These are phyloP conservation scores for Oryza coarctata DNA, from an alignment of 176 grass and related monocot genomes.

Conservation along the genomic window DNA sequence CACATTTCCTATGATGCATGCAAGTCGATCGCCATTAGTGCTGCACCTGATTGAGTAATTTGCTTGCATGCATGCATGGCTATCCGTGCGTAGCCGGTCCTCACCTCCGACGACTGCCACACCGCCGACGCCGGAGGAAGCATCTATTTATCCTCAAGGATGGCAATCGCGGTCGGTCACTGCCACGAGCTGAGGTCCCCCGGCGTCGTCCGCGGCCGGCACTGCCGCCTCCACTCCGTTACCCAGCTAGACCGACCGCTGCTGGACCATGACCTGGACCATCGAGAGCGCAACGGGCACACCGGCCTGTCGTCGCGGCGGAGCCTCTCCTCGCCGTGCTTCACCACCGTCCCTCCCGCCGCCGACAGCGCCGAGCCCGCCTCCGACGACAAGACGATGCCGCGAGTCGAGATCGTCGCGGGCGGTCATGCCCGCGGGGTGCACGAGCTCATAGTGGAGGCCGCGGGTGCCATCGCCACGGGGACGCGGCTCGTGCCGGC, in stretches of 20 bases:
- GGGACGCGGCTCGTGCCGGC: slow-evolving; percentile 53
- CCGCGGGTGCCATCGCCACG: slow-evolving; percentile 50
- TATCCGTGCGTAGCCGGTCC: neutral
- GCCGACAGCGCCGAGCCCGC: neutral
- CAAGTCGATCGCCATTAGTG: neutral
- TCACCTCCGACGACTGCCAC: slow-evolving; percentile 1
- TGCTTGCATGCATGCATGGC: neutral
- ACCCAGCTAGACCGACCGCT: slow-evolving; percentile 39
- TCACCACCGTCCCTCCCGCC: slow-evolving; percentile 35
- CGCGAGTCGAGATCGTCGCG: slow-evolving; percentile 55
- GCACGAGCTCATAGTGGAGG: slow-evolving; percentile 70
- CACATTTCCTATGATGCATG: neutral
- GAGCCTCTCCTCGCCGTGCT: slow-evolving; percentile 61
- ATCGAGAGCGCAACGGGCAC: slow-evolving; percentile 31
- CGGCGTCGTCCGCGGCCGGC: slow-evolving; percentile 28
- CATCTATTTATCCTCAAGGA: neutral
- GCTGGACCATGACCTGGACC: slow-evolving; percentile 21
- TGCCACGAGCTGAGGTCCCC: slow-evolving; percentile 56
- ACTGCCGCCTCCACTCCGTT: slow-evolving; percentile 70
- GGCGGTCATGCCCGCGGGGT: slow-evolving; percentile 46
- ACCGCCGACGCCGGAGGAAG: slow-evolving; percentile 4
- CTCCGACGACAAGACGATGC: slow-evolving; percentile 32
- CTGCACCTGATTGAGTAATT: neutral
- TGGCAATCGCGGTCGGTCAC: slow-evolving; percentile 62
- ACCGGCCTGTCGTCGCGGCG: slow-evolving; percentile 47